Percentiles rank a stretch among this genome's conserved stretches.
These are phyloP conservation scores for Penicillium psychrofluorescens DNA, from an alignment of 495 filamentous ascomycete genomes.

Conservation along the genomic window DNA sequence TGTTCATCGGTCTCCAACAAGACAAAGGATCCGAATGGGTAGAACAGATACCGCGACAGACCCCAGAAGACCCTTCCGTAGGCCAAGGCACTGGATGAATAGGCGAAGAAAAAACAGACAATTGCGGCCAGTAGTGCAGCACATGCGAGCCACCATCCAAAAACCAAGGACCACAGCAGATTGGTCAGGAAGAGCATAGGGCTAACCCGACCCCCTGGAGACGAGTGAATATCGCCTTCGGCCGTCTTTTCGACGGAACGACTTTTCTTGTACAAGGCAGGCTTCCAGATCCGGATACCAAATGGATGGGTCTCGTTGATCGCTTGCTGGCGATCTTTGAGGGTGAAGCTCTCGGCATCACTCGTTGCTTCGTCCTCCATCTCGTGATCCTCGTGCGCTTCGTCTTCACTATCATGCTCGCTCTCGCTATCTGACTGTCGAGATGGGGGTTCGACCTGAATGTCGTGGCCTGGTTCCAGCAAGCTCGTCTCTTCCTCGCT, in stretches of 20 bases:
- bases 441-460: conserved; percentile 11
- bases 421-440: conserved; percentile 13
- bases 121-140: conserved; percentile 65
- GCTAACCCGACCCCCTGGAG: conserved; percentile 82
- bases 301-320: conserved; percentile 99
- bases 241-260: conserved; percentile 93
- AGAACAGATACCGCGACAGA: conserved; percentile 80
- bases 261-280: conserved; percentile 94
- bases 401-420: conserved; percentile 18
- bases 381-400: conserved; percentile 27
- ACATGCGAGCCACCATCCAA: conserved; percentile 95
- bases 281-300: conserved; percentile 98
- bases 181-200: conserved; percentile 80
- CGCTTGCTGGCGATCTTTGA: conserved; percentile 90
- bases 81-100: conserved; percentile 69
- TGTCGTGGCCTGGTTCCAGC: conserved; percentile 21
- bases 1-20: conserved; percentile 87
- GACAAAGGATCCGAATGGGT: conserved; percentile 95
- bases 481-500: conserved; percentile 36
- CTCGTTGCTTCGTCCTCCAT: conserved; percentile 52
- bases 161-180: conserved; percentile 80
- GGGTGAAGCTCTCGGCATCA: conserved; percentile 70
- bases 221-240: conserved; percentile 95
- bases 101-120: conserved; percentile 73
- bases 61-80: conserved; percentile 84